Evolutionary conservation across 768 basidiomycete species (phyloP), one percentile per base, ranked within the genome.

Genomic region (Leccinum fibrillosum): DNA sequence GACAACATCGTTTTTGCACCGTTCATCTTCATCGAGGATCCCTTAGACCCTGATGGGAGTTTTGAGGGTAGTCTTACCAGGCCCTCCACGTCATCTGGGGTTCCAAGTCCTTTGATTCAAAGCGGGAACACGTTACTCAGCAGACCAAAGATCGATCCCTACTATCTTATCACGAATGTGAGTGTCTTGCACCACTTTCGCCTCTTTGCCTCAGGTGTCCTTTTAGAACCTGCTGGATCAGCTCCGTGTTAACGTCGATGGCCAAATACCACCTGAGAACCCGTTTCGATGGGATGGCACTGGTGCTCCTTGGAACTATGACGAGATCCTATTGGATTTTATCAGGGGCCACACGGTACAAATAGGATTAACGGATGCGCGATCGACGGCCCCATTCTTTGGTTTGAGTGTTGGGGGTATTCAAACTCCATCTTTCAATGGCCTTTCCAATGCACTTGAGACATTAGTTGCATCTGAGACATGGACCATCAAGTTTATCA

Each of bases 1-100:
- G 97, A 99, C 74, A 98, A 99, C 66, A 95, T 95, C 58, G 85
- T 94, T 19, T 94, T 94, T 72, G 91, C 92, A 26, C 96, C 94
- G 0, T 99, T 98, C 74, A 90, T 98, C 53, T 98, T 94, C 64
- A 89, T 98, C 60, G 97, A 98, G 70, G 94, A 96, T 69, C 88
- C 91, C 12, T 64, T 86, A 47, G 92, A 95, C 62, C 78, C 82
- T 21, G 86, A 82, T 63, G 83, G 81, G 28, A 53, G 8, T 11
- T 39, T 77, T 1, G 85, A 89, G 48, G 67, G 72, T 19, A 67
- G 66, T 26, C 57, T 73, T 44, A 74, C 77, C 54, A 64, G 77
- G 60, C 74, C 78, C 48, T 74, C 79, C 49, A 74, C 79, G 15
- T 68, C 72, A 34, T 62, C 69, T 5, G 65, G 63, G 26, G 64